Base-by-base conservation (phyloP, 495 filamentous ascomycete species). In the Lophiotrema nucula region DNA sequence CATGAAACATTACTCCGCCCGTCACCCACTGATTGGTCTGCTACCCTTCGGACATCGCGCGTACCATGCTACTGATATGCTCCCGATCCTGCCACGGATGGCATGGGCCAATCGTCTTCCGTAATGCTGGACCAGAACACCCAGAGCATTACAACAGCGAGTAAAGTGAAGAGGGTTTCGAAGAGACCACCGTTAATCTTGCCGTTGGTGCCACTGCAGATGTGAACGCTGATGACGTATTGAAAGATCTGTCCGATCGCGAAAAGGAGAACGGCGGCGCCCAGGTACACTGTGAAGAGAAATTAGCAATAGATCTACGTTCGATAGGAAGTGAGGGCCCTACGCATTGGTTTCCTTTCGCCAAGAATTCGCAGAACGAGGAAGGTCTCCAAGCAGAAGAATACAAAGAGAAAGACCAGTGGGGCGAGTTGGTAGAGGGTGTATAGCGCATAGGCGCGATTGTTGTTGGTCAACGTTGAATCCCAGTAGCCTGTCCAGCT, bases 111-210 rank as follows among this genome's bases (percentile, higher is more conserved):
- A 75, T 97, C 92, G 67, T 99, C 93, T 74, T 99, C 93, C 3
- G 93, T 99, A 67, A 99, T 99, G 76, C 90, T 95, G 37, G 89
- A 92, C 93, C 95, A 97, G 78, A 99, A 99, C 60, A 88, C 67
- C 92, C 92, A 99, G 45, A 96, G 67, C 72, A 80, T 81, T 13
- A 87, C 79, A 6, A 97, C 90, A 1, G 92, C 78, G 13, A 90
- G 72, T 0, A 97, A 75, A 0, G 90, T 97, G 75, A 97, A 97
- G 16, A 96, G 76, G 0, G 92, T 97, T 71, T 96, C 84, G 70
- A 99, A 99, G 2, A 97, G 69, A 12, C 91, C 83, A 42, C 93
- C 93, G 67, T 99, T 90, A 66, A 99, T 95, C 67, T 88, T 91
- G 61, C 89, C 88, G 19, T 73, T 64, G 0, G 89, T 88, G 21